A percentile compares a stretch with the other conserved stretches of the same genome.
Evolutionary conservation across 2,329 filamentous ascomycete genomes (phyloP).

Genomic region (Beauveria australis): DNA sequence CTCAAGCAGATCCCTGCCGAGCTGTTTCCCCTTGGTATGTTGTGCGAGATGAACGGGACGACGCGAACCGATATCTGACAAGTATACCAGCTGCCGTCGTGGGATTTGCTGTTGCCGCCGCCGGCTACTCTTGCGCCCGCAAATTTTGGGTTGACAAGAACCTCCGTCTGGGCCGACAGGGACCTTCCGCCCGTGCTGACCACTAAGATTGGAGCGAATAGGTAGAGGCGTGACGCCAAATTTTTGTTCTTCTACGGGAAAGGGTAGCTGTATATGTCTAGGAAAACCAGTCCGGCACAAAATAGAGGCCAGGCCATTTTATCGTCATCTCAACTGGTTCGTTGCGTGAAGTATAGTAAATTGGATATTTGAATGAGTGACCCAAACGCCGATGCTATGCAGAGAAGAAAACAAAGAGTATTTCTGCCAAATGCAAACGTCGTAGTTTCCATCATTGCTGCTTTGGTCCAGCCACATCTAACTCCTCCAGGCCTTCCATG

Average conservation of each 20-base stretch:
- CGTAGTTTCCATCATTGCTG: conserved; percentile 44
- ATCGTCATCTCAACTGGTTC: not conserved
- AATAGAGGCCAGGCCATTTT: conserved; percentile 11
- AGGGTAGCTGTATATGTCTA: conserved; percentile 13
- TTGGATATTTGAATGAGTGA: conserved; percentile 10
- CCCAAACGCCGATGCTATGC: conserved; percentile 41
- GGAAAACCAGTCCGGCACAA: conserved; percentile 11
- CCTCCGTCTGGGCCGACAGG: conserved; percentile 74
- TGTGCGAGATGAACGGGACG: not conserved
- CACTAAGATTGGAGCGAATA: conserved; percentile 23
- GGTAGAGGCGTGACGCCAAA: conserved; percentile 11
- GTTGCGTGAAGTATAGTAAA: conserved; percentile 2
- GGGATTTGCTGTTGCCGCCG: conserved; percentile 72
- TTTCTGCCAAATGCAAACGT: not conserved
- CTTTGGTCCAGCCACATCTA: conserved; percentile 91
- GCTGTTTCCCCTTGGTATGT: conserved; percentile 82
- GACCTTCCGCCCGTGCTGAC: conserved; percentile 33
- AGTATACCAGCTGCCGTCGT: conserved; percentile 66
- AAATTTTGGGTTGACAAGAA: conserved; percentile 89
- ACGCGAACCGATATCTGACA: not conserved
- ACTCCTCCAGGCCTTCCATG: conserved; percentile 89
- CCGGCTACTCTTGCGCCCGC: conserved; percentile 69
- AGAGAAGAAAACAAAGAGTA: conserved; percentile 6
- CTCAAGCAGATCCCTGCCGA: conserved; percentile 88
- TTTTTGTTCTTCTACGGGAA: conserved; percentile 15